Evolutionary conservation across 2,329 filamentous ascomycete genomes (phyloP), one percentile per base, ranked within the genome.

Genomic region (Fusarium tjaetaba): DNA sequence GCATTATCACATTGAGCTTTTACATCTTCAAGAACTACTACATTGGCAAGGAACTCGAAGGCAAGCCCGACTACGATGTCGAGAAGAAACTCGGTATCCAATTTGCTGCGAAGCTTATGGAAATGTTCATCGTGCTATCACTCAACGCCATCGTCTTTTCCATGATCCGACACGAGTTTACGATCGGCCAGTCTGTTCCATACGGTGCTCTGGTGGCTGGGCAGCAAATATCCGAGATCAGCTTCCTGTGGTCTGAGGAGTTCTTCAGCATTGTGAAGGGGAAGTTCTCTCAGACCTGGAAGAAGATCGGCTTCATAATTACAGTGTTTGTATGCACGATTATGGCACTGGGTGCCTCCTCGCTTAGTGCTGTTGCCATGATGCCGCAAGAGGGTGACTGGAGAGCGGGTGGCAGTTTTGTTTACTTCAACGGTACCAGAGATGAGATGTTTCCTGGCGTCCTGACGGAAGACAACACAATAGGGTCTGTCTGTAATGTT

Each of bases 1-100:
- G 73, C 2, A 71, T 76, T 9, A 36, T 68, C 3, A 64, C 71
- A 1, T 43, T 76, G 7, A 76, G 73, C 13, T 74, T 76, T 38
- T 76, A 70, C 28, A 76, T 76, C 2, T 76, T 76, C 43, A 76
- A 76, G 24, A 74, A 76, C 24, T 76, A 72, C 32, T 76, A 74
- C 26, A 70, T 76, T 18, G 73, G 73, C 11, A 76, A 76, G n/a
- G 73, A 76, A 32, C 71, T 76, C 4, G 64, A 76, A 36, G 73
- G 73, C 2, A 63, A 43, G 4, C 73, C 73, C 2, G 26, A 68
- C 11, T 62, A 74, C 20, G 73, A 76, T 11, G 41, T 72, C 4
- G 60, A 76, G 32, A 76, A 76, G n/a, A 74, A 72, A 38, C 49
- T 74, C 5, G 73, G 73, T 5, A 74, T 76, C 7, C 73, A 76